Evolutionary conservation across 345 rosid genomes (phyloP).

Genomic region (Moricandia moricandioides): DNA sequence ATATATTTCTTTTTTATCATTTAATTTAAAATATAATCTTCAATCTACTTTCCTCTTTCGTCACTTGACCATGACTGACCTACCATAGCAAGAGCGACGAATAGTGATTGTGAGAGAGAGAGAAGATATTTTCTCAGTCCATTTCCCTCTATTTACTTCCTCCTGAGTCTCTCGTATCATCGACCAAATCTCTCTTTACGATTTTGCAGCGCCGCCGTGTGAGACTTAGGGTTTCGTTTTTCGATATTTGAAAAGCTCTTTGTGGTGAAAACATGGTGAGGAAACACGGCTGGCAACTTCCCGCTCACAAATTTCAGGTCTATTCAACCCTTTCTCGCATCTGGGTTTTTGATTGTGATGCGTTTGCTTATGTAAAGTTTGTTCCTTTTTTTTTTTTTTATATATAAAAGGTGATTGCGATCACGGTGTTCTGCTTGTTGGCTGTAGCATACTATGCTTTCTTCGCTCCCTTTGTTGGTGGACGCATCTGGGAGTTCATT

Average conservation of each 20-base stretch:
- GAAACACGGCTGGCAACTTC: conserved; percentile 97
- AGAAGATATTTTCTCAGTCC: conserved; percentile 15
- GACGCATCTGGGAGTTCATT: conserved; percentile 79
- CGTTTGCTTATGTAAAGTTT: not conserved
- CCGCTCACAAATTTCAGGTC: conserved; percentile 96
- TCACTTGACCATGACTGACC: conserved; percentile 34
- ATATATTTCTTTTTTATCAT: not conserved
- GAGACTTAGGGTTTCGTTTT: conserved; percentile 36
- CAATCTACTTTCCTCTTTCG: conserved; percentile 36
- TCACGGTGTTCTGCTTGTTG: conserved; percentile 89
- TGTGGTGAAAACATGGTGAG: conserved; percentile 61
- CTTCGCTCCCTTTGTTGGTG: conserved; percentile 93
- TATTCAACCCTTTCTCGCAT: not conserved
- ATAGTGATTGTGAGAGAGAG: not conserved
- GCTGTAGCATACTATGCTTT: conserved; percentile 92
- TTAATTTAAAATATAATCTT: not conserved
- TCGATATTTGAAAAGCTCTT: conserved; percentile 1
- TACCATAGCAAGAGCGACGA: conserved; percentile 14
- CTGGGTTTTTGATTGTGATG: conserved; percentile 8
- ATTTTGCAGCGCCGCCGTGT: not conserved
- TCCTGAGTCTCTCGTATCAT: not conserved
- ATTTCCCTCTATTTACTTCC: not conserved
- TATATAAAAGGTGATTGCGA: conserved; percentile 68
- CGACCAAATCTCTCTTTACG: not conserved
- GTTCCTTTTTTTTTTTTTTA: not conserved